Percentiles rank a stretch among this genome's conserved stretches.
phyloP scores from a whole-genome alignment of 148 eudicot genomes.

The Rhododendron griersonianum region DNA sequence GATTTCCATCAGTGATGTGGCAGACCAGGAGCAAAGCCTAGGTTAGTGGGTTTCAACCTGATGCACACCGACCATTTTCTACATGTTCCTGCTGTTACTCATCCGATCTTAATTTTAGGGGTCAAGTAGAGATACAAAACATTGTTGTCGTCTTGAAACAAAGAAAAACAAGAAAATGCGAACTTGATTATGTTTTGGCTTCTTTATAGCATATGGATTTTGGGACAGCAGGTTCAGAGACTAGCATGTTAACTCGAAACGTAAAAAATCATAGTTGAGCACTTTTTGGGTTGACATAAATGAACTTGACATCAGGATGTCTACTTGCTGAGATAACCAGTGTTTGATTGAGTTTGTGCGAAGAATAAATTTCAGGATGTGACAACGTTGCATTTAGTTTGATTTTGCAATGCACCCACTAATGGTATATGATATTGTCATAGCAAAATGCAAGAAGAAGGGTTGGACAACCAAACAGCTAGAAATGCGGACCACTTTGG shows the following conservation, averaged over 20 bases:
- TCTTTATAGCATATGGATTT: background rate
- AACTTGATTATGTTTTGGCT: background rate
- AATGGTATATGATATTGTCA: constrained; percentile 11
- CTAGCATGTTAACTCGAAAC: background rate
- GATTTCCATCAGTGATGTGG: background rate
- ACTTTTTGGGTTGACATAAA: background rate
- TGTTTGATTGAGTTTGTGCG: background rate
- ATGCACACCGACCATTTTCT: background rate
- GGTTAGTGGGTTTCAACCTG: background rate
- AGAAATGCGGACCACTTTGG: constrained; percentile 80
- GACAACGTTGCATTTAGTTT: background rate
- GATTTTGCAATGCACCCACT: background rate
- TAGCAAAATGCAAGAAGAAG: constrained; percentile 89
- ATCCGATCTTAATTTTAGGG: background rate
- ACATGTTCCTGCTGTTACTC: constrained; percentile 3
- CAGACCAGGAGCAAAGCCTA: background rate
- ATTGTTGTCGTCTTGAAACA: background rate
- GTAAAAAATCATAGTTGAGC: background rate
- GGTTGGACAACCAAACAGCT: constrained; percentile 50
- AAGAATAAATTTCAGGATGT: background rate
- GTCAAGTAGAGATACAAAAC: background rate
- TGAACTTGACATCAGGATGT: background rate
- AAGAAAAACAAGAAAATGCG: background rate
- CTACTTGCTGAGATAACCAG: background rate
- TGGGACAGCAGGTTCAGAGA: background rate